Conservation (phyloP, 176 grass and related monocot genomes). For the Eremochloa ophiuroides region DNA sequence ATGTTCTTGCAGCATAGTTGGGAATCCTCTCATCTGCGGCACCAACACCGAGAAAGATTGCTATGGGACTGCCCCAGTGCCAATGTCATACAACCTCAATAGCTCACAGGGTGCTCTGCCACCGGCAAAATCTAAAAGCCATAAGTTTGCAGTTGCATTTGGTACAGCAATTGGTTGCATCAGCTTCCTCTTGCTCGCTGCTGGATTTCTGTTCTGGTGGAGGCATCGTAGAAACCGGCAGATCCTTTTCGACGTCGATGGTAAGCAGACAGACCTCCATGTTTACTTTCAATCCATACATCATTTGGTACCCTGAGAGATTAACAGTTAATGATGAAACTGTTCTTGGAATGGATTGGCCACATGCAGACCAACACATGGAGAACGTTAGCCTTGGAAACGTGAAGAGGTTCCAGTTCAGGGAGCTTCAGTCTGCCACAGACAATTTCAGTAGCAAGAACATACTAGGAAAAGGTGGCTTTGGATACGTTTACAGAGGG, state of each 20-base stretch:
- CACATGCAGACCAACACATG: constrained; percentile 54
- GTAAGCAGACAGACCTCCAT: constrained; percentile 18
- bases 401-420: constrained; percentile 74
- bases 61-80: constrained; percentile 63
- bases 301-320: not conserved
- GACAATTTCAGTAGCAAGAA: constrained; percentile 86
- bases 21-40: constrained; percentile 87
- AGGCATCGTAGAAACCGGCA: constrained; percentile 58
- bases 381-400: constrained; percentile 69
- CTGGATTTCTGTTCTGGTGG: constrained; percentile 70
- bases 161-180: constrained; percentile 46
- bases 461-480: constrained; percentile 93
- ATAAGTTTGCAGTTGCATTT: constrained; percentile 71
- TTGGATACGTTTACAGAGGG: constrained; percentile 86
- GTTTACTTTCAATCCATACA: not conserved
- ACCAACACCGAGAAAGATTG: constrained; percentile 61
- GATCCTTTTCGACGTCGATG: constrained; percentile 77
- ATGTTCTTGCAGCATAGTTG: constrained; percentile 75
- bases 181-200: constrained; percentile 49
- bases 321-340: not conserved
- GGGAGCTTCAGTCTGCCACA: constrained; percentile 72
- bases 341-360: not conserved
- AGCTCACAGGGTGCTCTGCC: constrained; percentile 41
- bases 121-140: constrained; percentile 40
- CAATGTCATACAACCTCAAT: constrained; percentile 64